Evolutionary conservation across 2,329 filamentous ascomycete genomes (phyloP), one percentile per base, ranked within the genome.

Genomic region (Colletotrichum orbiculare): DNA sequence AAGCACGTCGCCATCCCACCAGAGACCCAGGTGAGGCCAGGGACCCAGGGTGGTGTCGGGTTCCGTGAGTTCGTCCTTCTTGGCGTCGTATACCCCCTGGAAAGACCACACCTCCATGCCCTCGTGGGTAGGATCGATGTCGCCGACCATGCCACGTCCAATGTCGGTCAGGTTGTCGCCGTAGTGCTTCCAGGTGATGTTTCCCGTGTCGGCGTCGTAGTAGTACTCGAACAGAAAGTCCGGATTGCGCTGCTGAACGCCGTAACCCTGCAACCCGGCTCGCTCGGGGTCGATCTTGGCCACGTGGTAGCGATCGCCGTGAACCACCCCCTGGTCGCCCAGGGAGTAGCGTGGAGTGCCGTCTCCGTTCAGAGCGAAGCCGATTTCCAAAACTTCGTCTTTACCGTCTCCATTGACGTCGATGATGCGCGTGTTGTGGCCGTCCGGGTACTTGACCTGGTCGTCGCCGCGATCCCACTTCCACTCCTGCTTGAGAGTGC

Each of bases 41-140:
- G 60, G 60, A 2, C 54, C 54, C 5, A 59, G 64, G 1, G 9
- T 43, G 0, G 54, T 59, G 7, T 67, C 39, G 3, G 49, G 9
- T 35, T 48, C 50, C 0, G 50, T 48, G 10, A 68, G 61, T 2
- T 60, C 46, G 25, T 71, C 58, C 8, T 59, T 56, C 3, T 48
- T 47, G 2, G 66, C 68, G 58, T 68, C 71, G 58, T 71, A 70
- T 0, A 72, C 49, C 2, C 70, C 70, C 3, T 41, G 58, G 34
- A 71, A 69, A 1, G 65, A 69, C 69, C 69, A 72, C 2, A 62
- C 67, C n/a, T 71, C 69, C 66, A 72, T 69, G 8, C 69, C 69
- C 0, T 59, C 17, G 10, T 56, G 55, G 6, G 54, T 66, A 1
- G 70, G 69, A 25, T 72, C 69, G 35, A 72, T 71, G 38, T 71